phyloP scores from a whole-genome alignment of 2,329 filamentous ascomycete genomes.

The Paracorniculantispora psalliotae region DNA sequence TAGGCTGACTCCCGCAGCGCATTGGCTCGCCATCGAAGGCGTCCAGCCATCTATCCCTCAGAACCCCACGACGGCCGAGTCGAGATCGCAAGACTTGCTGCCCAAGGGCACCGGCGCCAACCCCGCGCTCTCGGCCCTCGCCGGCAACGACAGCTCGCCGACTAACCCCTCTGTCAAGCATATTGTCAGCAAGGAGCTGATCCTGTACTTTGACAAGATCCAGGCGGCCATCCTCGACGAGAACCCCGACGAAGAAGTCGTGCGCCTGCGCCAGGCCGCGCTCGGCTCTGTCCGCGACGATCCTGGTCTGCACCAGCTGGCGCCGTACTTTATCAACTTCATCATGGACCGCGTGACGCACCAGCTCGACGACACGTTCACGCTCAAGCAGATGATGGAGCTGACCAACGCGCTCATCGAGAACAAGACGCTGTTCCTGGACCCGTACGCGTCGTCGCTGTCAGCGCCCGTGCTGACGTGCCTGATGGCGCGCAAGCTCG shows the following conservation, averaged over 20 bases:
- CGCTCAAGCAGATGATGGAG: constrained; percentile 87
- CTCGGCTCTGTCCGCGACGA: constrained; percentile 82
- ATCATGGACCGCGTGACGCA: constrained; percentile 95
- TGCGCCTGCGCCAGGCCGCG: constrained; percentile 72
- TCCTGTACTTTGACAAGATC: constrained; percentile 95
- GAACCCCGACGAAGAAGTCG: constrained; percentile 70
- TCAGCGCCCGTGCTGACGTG: constrained; percentile 89
- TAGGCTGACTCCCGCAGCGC: constrained; percentile 50
- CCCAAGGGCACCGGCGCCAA: constrained; percentile 89
- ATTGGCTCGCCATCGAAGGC: constrained; percentile 96
- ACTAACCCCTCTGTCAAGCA: constrained; percentile 94
- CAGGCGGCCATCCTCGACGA: constrained; percentile 85
- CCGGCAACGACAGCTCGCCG: constrained; percentile 75
- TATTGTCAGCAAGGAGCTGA: constrained; percentile 90
- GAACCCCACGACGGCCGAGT: constrained; percentile 84
- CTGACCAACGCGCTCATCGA: constrained; percentile 78
- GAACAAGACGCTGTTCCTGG: constrained; percentile 72
- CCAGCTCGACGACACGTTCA: constrained; percentile 82
- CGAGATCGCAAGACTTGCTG: constrained; percentile 76
- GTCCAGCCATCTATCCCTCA: constrained; percentile 95
- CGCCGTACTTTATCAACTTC: constrained; percentile 95
- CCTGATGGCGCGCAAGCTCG: constrained; percentile 72
- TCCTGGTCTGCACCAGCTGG: constrained; percentile 87
- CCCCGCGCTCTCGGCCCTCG: constrained; percentile 71
- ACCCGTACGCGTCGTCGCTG: constrained; percentile 59